Evolutionary conservation across 2,329 filamentous ascomycete species (phyloP).

Genomic region (Rutstroemia sp.): DNA sequence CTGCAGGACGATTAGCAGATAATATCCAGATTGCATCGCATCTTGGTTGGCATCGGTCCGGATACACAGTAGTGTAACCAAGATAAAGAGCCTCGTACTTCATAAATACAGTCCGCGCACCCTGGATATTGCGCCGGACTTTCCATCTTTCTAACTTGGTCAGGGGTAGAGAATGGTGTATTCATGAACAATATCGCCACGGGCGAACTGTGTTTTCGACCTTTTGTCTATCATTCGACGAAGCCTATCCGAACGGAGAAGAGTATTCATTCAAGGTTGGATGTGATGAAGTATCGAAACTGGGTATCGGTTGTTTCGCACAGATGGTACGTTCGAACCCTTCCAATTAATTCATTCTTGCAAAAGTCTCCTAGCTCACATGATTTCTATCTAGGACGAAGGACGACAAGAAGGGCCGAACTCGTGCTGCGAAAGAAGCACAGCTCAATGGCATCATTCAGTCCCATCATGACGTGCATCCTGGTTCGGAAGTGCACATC

Average conservation of each 20-base stretch:
- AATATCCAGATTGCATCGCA: background rate
- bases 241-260: background rate
- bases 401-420: background rate
- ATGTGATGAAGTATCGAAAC: conserved; percentile 3
- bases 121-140: too few relatives aligned
- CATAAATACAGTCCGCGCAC: too few relatives aligned
- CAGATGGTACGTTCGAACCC: background rate
- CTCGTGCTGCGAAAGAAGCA: background rate
- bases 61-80: too few relatives aligned
- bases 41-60: too few relatives aligned
- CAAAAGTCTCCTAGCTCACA: background rate
- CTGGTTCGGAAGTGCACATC: background rate
- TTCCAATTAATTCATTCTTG: background rate
- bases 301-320: conserved; percentile 1
- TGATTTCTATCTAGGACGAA: background rate
- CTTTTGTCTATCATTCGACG: background rate
- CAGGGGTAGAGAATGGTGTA: too few relatives aligned
- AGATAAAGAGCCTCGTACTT: too few relatives aligned
- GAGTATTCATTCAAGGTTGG: background rate
- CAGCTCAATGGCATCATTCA: background rate
- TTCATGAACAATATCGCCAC: background rate
- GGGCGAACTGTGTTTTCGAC: background rate
- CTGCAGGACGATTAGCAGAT: background rate
- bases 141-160: too few relatives aligned
- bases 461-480: too few relatives aligned